Conservation (phyloP, 345 rosid species). For the Gossypium turneri region DNA sequence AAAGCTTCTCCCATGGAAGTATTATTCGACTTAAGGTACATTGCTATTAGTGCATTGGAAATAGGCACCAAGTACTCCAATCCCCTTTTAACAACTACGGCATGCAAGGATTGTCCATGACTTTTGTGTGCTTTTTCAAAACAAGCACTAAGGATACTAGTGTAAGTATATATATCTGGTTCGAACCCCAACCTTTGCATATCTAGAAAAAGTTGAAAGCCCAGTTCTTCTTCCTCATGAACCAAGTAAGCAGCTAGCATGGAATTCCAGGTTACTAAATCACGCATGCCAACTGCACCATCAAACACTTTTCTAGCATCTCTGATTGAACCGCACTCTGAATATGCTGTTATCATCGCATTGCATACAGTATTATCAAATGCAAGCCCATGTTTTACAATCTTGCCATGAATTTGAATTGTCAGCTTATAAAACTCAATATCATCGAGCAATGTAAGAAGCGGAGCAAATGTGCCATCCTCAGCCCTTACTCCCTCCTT, state of each 20-base stretch:
- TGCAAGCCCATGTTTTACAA: slow-evolving; percentile 45
- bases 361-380: slow-evolving; percentile 48
- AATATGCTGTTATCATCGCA: slow-evolving; percentile 57
- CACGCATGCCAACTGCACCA: slow-evolving; percentile 34
- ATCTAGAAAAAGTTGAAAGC: slow-evolving; percentile 43
- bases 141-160: slow-evolving; percentile 58
- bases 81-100: slow-evolving; percentile 63
- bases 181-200: slow-evolving; percentile 45
- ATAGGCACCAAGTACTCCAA: slow-evolving; percentile 47
- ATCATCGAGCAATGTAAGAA: slow-evolving; percentile 62
- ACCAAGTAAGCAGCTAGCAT: slow-evolving; percentile 57
- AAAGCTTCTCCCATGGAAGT: slow-evolving; percentile 50
- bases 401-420: slow-evolving; percentile 57
- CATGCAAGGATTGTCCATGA: slow-evolving; percentile 54
- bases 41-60: slow-evolving; percentile 54
- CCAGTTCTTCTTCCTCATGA: slow-evolving; percentile 47
- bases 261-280: slow-evolving; percentile 72
- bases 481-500: slow-evolving; percentile 38
- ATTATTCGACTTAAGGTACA: slow-evolving; percentile 51
- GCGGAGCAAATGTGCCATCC: slow-evolving; percentile 75
- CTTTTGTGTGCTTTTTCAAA: slow-evolving; percentile 30
- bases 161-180: slow-evolving; percentile 62
- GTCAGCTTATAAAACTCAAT: slow-evolving; percentile 30
- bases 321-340: slow-evolving; percentile 52
- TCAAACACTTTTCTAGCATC: slow-evolving; percentile 58